Base-by-base conservation (phyloP, 148 eudicot species). In the Rhododendron mucronatum region DNA sequence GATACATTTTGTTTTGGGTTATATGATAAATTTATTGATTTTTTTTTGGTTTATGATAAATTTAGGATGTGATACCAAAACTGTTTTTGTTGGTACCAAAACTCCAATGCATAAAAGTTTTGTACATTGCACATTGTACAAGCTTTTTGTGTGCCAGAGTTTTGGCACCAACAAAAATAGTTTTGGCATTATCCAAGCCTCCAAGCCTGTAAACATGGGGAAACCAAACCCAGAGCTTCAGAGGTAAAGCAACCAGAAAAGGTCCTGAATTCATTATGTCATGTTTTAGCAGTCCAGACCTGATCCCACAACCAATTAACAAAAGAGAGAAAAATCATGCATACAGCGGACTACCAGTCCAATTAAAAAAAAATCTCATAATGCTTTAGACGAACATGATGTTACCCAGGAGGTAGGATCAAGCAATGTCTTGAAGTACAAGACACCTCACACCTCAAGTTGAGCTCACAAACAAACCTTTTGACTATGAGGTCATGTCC, bases 121-220 rank as follows among this genome's bases (percentile, higher is more conserved):
- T 33, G 35, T 33, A 33, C 35, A 33, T 33, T 33, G 35, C 35
- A 33, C 35, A 33, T 33, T 1, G 35, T 33, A 33, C 35, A 33
- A 33, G 35, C 35, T 33, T 33, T 33, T 33, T 33, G 35, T 33
- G 35, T 1, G 1, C 35, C 35, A 33, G 35, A 33, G 1, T 33
- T 33, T 33, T 33, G 35, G 35, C 35, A 33, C 35, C 35, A 33
- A 33, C 35, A 33, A 33, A 33, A 33, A 33, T 33, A 33, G 35
- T 33, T 33, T 33, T 33, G 35, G 35, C 35, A 33, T 33, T 33
- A 33, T 33, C 35, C 30, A 30, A 30, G 30, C 30, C 20, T 15
- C 59, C 44, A 48, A 83, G 39, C 45, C 88, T 83, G 76, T 65
- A 74, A 74, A 86, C 4, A 41, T 21, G 44, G 11, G 81, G 37